A percentile compares a stretch with the other conserved stretches of the same genome.
These are phyloP conservation scores for Citrus maxima DNA, from an alignment of 345 rosid species.

Conservation along the genomic window DNA sequence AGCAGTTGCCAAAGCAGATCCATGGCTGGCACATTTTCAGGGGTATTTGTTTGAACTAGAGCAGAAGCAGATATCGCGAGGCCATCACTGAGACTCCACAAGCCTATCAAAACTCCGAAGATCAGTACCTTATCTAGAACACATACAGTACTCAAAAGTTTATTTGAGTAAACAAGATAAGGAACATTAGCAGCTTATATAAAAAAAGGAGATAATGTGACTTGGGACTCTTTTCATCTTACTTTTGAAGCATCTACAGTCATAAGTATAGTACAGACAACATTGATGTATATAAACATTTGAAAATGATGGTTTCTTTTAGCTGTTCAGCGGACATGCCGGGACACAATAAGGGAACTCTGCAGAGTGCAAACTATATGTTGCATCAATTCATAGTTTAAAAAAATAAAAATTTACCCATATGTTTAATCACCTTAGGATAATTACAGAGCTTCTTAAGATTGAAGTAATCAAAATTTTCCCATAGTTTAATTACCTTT, in stretches of 20 bases:
- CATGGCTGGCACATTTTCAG: constrained; percentile 68
- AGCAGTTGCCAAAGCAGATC: constrained; percentile 78
- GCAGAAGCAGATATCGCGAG: constrained; percentile 87
- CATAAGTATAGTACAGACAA: background rate
- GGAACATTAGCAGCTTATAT: too few relatives aligned
- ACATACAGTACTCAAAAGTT: background rate
- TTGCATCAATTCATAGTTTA: background rate
- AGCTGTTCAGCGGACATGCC: background rate
- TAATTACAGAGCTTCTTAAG: constrained; percentile 99
- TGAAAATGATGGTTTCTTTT: background rate
- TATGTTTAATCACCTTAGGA: constrained; percentile 64
- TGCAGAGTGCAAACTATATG: background rate
- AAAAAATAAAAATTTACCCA: background rate
- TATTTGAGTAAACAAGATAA: background rate
- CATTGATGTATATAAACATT: background rate
- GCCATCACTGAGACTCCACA: constrained; percentile 79
- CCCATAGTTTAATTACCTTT: too few relatives aligned
- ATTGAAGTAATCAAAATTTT: too few relatives aligned
- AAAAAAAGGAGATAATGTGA: background rate
- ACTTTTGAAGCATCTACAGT: background rate
- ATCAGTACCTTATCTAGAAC: constrained; percentile 6
- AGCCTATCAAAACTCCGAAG: constrained; percentile 52
- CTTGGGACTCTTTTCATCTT: background rate
- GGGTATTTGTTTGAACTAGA: constrained; percentile 61
- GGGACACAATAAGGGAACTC: too few relatives aligned